Base-by-base conservation (phyloP, 805 yeast species). In the Jamesozyma lodderae region DNA sequence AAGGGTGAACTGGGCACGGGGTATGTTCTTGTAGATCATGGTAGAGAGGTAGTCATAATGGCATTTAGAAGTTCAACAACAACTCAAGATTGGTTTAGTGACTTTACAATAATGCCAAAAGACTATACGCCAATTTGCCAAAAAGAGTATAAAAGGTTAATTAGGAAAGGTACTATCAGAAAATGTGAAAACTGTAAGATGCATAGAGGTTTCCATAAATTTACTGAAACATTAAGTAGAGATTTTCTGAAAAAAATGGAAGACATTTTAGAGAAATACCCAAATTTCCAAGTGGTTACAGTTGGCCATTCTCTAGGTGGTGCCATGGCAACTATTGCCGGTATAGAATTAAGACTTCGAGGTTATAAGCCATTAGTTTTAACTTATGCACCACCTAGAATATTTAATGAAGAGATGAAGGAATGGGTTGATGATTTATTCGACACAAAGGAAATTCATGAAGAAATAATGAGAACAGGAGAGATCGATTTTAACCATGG, bases 251-350 rank as follows among this genome's bases (percentile, higher is more conserved):
- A 59, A 8, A 57, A 51, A 6, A 60, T 78, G 1, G 48, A 58
- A 11, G 43, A 47, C 2, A 48, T 69, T 15, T 53, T 61, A 16
- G 41, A 55, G 9, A 49, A 62, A 15, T 59, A 69, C 48, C 72
- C 76, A 0, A 68, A 66, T 18, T 79, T 76, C 52, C 53, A 64
- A 16, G 41, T 81, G 4, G 66, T 72, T 1, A 66, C 79, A 1
- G 63, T 77, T 1, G 94, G 94, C 0, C 94, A 84, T 57, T 83
- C 92, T 0, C 58, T 83, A 30, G 88, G 87, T 3, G 94, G 79
- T 6, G 87, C 88, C 0, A 55, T 80, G 36, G 79, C 87, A 1
- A 59, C 68, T 4, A 58, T 83, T 24, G 69, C 74, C 7, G 90
- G 81, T 0, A 64, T 76, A 17, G 92, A 82, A 48, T 64, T 79